phyloP scores from a whole-genome alignment of 2,329 filamentous ascomycete species.

The Verticillium isaacii region DNA sequence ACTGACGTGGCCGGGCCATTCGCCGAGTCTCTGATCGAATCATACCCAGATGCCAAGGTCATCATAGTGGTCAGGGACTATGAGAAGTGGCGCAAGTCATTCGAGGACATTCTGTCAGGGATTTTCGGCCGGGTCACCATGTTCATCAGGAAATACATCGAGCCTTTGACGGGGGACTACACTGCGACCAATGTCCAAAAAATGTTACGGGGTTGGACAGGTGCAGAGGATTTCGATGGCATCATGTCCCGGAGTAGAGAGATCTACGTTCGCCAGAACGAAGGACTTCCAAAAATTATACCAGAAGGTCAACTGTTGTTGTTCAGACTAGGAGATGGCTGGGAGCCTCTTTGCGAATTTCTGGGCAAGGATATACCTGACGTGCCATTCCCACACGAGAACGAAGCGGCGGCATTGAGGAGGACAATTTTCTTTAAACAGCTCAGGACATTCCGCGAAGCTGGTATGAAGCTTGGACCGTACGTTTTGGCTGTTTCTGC shows the following conservation, averaged over 20 bases:
- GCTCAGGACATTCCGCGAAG: neutral
- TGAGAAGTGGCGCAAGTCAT: constrained; percentile 23
- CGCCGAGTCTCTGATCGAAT: constrained; percentile 63
- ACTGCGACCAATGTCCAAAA: constrained; percentile 18
- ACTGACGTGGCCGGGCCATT: constrained; percentile 53
- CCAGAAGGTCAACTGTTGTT: constrained; percentile 7
- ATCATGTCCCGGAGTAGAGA: constrained; percentile 30
- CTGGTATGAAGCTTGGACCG: neutral
- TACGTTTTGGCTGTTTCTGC: neutral
- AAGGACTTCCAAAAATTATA: constrained; percentile 6
- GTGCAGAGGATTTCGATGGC: constrained; percentile 14
- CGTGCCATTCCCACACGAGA: constrained; percentile 25
- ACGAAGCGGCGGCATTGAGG: constrained; percentile 19
- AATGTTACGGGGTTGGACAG: constrained; percentile 20
- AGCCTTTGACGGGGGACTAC: constrained; percentile 24
- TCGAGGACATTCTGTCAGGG: constrained; percentile 18
- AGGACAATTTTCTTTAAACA: neutral
- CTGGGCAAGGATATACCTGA: constrained; percentile 27
- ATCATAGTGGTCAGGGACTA: constrained; percentile 40
- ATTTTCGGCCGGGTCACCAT: constrained; percentile 14
- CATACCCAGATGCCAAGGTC: constrained; percentile 69
- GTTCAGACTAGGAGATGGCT: constrained; percentile 25
- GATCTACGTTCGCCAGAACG: constrained; percentile 17
- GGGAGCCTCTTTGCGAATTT: constrained; percentile 37
- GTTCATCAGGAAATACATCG: constrained; percentile 14